Evolutionary conservation across 306 rosid species (phyloP).

Genomic region (Alnus glutinosa): DNA sequence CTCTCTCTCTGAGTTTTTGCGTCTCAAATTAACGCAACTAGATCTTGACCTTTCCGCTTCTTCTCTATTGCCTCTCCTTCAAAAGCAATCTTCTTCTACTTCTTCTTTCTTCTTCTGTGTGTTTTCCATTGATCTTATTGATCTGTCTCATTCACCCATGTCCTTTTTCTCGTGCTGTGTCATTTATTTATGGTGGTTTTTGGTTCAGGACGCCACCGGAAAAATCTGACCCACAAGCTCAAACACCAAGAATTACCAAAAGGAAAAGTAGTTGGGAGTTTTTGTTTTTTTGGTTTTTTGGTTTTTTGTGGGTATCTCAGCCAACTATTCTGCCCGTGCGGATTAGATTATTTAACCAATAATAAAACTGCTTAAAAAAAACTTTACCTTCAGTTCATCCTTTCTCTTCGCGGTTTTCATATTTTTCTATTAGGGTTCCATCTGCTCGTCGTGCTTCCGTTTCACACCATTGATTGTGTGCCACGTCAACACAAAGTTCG

Average conservation of each 20-base stretch:
- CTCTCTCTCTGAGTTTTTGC: constrained; percentile 5
- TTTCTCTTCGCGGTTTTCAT: background rate
- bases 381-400: constrained; percentile 1
- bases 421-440: constrained; percentile 3
- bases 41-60: constrained; percentile 9
- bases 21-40: background rate
- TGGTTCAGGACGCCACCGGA: background rate
- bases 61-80: too few species aligned
- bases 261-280: constrained; percentile 16
- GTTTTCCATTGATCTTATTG: background rate
- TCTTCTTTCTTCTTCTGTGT: background rate
- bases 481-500: constrained; percentile 11
- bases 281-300: constrained; percentile 1
- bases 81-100: background rate
- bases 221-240: constrained; percentile 7
- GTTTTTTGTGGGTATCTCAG: constrained; percentile 5
- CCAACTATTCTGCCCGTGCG: constrained; percentile 7
- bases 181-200: background rate
- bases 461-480: constrained; percentile 1
- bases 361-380: background rate
- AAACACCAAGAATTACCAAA: constrained; percentile 32
- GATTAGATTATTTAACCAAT: background rate
- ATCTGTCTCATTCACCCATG: background rate
- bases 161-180: background rate
- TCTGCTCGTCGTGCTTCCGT: background rate